phyloP scores from a whole-genome alignment of 306 rosid species.

The Benincasa hispida region DNA sequence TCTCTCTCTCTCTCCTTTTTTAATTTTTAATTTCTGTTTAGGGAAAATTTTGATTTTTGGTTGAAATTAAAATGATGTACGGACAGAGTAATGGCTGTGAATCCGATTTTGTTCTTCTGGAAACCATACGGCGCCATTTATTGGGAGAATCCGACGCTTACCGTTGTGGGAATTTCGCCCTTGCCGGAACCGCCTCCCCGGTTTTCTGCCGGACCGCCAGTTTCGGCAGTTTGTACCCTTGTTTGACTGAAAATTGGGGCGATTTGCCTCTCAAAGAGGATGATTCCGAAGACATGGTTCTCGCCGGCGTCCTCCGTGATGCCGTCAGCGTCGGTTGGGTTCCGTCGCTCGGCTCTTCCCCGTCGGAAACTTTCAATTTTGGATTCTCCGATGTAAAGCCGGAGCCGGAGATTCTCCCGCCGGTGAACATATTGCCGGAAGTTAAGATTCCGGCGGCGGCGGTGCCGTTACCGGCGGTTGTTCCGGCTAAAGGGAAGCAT shows the following conservation, averaged over 20 bases:
- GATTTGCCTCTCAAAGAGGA: conserved; percentile 55
- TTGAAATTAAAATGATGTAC: conserved; percentile 4
- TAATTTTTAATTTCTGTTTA: too few species aligned
- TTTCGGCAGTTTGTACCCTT: conserved; percentile 55
- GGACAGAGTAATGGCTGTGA: conserved; percentile 7
- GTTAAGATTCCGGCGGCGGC: not conserved
- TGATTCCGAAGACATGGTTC: conserved; percentile 75
- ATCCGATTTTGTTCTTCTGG: conserved; percentile 22
- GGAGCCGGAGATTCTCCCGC: conserved; percentile 22
- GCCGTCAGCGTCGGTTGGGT: conserved; percentile 67
- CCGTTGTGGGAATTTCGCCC: conserved; percentile 1
- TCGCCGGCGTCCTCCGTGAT: conserved; percentile 57
- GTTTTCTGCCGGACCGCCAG: conserved; percentile 37
- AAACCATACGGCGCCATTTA: conserved; percentile 33
- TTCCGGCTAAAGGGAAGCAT: conserved; percentile 42
- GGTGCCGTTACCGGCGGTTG: conserved; percentile 8
- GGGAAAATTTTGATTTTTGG: not conserved
- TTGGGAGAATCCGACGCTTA: conserved; percentile 26
- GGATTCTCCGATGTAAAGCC: conserved; percentile 15
- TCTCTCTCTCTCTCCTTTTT: not conserved
- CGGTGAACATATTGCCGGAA: not conserved
- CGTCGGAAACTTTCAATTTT: conserved; percentile 15
- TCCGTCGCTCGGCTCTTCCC: conserved; percentile 33
- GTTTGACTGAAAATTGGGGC: conserved; percentile 52
- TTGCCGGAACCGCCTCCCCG: not conserved